Evolutionary conservation across 2,329 filamentous ascomycete species (phyloP), one percentile per base, ranked within the genome.

Genomic region (Coleophoma eucalyptorum): DNA sequence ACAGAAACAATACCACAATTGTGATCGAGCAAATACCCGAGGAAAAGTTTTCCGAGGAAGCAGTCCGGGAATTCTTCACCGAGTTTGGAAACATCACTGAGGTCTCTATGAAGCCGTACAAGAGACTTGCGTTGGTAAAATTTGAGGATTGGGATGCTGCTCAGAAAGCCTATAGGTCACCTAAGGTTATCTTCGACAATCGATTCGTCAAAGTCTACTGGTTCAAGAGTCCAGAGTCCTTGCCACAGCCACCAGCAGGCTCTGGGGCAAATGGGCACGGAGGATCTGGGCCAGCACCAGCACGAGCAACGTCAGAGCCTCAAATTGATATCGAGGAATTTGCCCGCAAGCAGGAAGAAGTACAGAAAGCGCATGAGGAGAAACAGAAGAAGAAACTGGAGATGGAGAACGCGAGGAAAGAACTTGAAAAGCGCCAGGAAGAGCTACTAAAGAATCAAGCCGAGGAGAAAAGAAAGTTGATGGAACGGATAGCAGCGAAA

Each of bases 161-260:
- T 13, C 80, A 83, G 52, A 78, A 80, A 15, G 89, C 89, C 2
- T 90, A 89, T 65, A 78, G 79, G 43, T 91, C 86, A 8, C 89
- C 89, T 0, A 90, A 90, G 62, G 85, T 84, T 43, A 85, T 94
- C 42, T 94, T 93, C 62, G 87, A 92, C 61, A 94, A 93, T 59
- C 78, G 89, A 11, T 94, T 94, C 59, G 89, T 94, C 45, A 92
- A 90, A 61, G 86, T 93, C 0, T 91, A 86, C 61, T 93, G 89
- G 89, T 78, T 83, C 63, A 86, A 82, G 58, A 77, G 79, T 5
- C 75, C 78, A 21, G 40, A 62, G 15, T 59, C 63, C 8, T 46
- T 66, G 31, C 63, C 64, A 21, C 61, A 65, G 47, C 59, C 59
- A 12, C 58, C 60, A 21, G 38, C 50, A 43, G 66, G 61, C 15